Evolutionary conservation across 164 flowering plant species (phyloP).

Genomic region (Sedum album): DNA sequence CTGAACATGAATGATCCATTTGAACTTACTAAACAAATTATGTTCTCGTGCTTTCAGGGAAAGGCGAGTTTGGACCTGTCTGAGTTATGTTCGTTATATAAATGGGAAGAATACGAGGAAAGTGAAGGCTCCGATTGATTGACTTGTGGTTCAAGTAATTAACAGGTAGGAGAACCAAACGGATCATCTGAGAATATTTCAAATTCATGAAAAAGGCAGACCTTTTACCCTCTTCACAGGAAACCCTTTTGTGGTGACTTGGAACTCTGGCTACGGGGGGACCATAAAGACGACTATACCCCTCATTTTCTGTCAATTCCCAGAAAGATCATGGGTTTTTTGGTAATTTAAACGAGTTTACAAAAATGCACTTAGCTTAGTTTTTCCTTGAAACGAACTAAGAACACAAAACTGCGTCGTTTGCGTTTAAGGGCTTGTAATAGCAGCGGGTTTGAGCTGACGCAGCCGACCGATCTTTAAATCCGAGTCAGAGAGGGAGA

Average conservation of each 20-base stretch:
- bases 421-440: no score
- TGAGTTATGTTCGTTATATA: not conserved
- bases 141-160: conserved; percentile 5
- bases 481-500: not conserved
- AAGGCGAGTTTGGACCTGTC: not conserved
- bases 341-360: no score
- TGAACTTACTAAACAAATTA: not conserved
- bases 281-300: no score
- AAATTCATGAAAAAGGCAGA: conserved; percentile 1
- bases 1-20: not conserved
- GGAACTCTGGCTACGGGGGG: not conserved
- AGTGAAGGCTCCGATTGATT: not conserved
- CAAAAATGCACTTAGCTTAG: no score
- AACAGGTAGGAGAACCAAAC: not conserved
- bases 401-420: no score
- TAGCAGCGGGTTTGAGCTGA: no score
- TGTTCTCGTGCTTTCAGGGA: not conserved
- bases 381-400: no score
- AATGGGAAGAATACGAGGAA: not conserved
- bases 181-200: conserved; percentile 5
- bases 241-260: not conserved
- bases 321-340: no score
- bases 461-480: not conserved
- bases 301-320: no score
- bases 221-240: not conserved